Percentiles rank a stretch among this genome's conserved stretches.
Conservation (phyloP, 2,329 filamentous ascomycete genomes). For the Paraconiothyrium sp. region DNA sequence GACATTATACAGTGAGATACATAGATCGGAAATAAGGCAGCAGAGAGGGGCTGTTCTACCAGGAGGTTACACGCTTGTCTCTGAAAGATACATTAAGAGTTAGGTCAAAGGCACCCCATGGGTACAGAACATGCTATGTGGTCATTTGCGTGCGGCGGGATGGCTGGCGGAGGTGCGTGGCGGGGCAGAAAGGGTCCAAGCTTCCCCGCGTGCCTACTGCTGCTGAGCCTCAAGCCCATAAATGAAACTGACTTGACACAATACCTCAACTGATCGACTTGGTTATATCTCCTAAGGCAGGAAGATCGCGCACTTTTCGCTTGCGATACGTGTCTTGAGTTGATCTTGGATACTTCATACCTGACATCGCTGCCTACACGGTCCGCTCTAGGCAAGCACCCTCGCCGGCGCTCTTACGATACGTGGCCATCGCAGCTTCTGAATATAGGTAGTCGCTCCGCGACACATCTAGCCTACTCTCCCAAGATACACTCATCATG, state of each 20-base stretch:
- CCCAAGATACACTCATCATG: slow-evolving; percentile 50
- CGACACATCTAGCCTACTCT: background rate
- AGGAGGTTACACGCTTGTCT: too few relatives aligned
- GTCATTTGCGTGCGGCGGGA: background rate
- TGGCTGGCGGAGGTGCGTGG: background rate
- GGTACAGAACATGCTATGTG: background rate
- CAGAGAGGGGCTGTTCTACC: too few relatives aligned
- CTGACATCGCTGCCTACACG: slow-evolving; percentile 6
- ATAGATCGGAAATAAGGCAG: too few relatives aligned
- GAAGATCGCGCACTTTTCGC: background rate
- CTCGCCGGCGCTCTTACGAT: background rate
- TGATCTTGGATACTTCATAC: background rate
- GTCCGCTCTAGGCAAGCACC: background rate
- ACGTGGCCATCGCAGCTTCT: slow-evolving; percentile 16
- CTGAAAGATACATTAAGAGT: too few relatives aligned
- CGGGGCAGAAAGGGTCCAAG: slow-evolving; percentile 9
- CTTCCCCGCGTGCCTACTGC: slow-evolving; percentile 3
- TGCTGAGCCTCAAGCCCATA: slow-evolving; percentile 4
- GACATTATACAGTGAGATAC: too few relatives aligned
- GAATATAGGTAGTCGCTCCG: background rate
- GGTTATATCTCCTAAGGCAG: background rate
- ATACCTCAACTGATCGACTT: background rate
- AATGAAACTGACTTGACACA: slow-evolving; percentile 12
- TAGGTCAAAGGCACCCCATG: background rate
- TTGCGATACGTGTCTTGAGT: slow-evolving; percentile 5